phyloP scores from a whole-genome alignment of 306 rosid species.

The Vigna trinervia region DNA sequence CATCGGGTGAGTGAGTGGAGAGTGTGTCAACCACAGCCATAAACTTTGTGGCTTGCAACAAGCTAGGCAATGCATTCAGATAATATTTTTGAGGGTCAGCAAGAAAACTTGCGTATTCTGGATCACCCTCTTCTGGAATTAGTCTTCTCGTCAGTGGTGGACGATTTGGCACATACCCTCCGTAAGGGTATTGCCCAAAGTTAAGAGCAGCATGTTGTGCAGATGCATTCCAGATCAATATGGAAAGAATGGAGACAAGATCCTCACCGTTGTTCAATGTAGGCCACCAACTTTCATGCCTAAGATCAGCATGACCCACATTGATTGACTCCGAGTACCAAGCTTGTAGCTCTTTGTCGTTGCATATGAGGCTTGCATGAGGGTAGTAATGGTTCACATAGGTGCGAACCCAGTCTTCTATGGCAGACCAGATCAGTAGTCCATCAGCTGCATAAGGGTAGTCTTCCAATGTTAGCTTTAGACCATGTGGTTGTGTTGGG shows the following conservation, averaged over 20 bases:
- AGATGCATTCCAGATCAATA: slow-evolving; percentile 85
- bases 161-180: slow-evolving; percentile 92
- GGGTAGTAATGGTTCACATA: slow-evolving; percentile 86
- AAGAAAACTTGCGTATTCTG: slow-evolving; percentile 63
- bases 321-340: slow-evolving; percentile 91
- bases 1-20: slow-evolving; percentile 91
- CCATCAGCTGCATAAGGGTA: slow-evolving; percentile 95
- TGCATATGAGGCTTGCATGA: slow-evolving; percentile 54
- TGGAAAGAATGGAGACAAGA: slow-evolving; percentile 71
- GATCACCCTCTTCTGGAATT: slow-evolving; percentile 80
- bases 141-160: slow-evolving; percentile 87
- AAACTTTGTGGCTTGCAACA: slow-evolving; percentile 67
- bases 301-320: slow-evolving; percentile 87
- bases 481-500: slow-evolving; percentile 81
- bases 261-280: slow-evolving; percentile 60
- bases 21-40: slow-evolving; percentile 95
- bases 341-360: slow-evolving; percentile 80
- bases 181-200: slow-evolving; percentile 95
- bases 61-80: slow-evolving; percentile 70
- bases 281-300: slow-evolving; percentile 88
- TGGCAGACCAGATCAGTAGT: slow-evolving; percentile 83
- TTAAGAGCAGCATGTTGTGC: slow-evolving; percentile 99
- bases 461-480: slow-evolving; percentile 74
- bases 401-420: slow-evolving; percentile 76
- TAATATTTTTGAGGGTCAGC: slow-evolving; percentile 88